Percentiles rank a stretch among this genome's conserved stretches.
phyloP scores from a whole-genome alignment of 805 yeast genomes.

The Lachancea quebecensis region DNA sequence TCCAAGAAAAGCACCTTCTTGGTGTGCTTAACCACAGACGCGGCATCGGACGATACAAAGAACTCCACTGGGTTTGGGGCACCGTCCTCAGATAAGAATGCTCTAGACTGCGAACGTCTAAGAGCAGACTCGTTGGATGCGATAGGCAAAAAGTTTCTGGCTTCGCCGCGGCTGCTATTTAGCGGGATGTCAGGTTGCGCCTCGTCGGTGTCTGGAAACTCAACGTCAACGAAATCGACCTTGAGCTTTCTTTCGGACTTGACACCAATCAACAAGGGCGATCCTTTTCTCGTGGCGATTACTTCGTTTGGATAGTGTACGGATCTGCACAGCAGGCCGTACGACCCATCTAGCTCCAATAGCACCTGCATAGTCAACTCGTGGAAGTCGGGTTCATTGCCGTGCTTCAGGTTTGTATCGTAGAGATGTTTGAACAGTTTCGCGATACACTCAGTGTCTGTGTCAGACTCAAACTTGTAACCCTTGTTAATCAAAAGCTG shows the following conservation, averaged over 20 bases:
- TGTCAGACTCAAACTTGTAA: slow-evolving; percentile 76
- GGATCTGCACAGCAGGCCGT: slow-evolving; percentile 90
- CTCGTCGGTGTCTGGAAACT: slow-evolving; percentile 68
- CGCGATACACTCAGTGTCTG: slow-evolving; percentile 98
- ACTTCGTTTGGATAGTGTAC: slow-evolving; percentile 91
- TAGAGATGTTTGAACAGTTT: slow-evolving; percentile 87
- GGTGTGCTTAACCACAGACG: slow-evolving; percentile 94
- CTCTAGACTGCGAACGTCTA: slow-evolving; percentile 91
- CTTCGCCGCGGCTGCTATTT: slow-evolving; percentile 20
- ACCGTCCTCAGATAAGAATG: slow-evolving; percentile 91
- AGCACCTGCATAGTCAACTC: slow-evolving; percentile 89
- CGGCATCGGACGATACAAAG: slow-evolving; percentile 93
- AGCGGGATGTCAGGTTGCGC: slow-evolving; percentile 29
- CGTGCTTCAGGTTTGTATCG: slow-evolving; percentile 66
- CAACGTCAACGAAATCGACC: slow-evolving; percentile 97
- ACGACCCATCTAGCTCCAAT: slow-evolving; percentile 93
- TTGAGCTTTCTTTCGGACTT: slow-evolving; percentile 91
- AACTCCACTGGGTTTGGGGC: slow-evolving; percentile 91
- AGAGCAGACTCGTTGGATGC: slow-evolving; percentile 50
- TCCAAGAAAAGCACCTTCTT: slow-evolving; percentile 93
- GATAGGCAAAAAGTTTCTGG: slow-evolving; percentile 40
- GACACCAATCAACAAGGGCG: slow-evolving; percentile 95
- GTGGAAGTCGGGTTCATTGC: slow-evolving; percentile 77
- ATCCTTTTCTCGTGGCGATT: slow-evolving; percentile 96
- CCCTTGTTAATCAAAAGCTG: slow-evolving; percentile 78